Conservation (phyloP, 2,329 filamentous ascomycete genomes). For the Pestalotiopsis fici region DNA sequence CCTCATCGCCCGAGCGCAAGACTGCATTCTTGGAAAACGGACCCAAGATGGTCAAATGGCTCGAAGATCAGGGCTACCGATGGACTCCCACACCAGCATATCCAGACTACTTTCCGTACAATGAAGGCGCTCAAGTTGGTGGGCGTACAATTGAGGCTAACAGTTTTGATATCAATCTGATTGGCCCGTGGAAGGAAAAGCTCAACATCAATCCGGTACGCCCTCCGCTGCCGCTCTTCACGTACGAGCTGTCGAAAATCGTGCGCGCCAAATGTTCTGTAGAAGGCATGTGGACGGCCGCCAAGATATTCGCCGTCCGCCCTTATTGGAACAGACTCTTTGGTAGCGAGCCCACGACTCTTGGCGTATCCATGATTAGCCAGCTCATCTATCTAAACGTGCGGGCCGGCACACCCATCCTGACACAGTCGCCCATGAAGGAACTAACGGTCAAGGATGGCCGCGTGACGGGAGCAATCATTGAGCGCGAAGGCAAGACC, state of each 20-base stretch:
- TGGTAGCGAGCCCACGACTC: neutral
- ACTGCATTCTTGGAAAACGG: constrained; percentile 30
- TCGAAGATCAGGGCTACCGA: constrained; percentile 25
- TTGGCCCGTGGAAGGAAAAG: constrained; percentile 24
- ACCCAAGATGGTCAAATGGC: constrained; percentile 30
- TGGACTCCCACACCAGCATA: constrained; percentile 25
- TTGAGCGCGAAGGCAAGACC: constrained; percentile 22
- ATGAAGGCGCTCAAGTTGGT: constrained; percentile 18
- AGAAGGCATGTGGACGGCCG: neutral
- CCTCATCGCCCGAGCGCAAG: constrained; percentile 25
- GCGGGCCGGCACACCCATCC: neutral
- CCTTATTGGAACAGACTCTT: neutral
- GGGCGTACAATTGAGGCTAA: constrained; percentile 27
- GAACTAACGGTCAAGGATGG: constrained; percentile 16
- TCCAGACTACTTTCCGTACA: constrained; percentile 32
- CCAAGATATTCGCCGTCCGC: neutral
- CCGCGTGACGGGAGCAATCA: constrained; percentile 24
- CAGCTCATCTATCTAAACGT: neutral
- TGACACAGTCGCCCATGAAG: neutral
- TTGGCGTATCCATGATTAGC: neutral
- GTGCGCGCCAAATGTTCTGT: neutral
- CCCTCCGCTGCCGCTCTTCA: neutral
- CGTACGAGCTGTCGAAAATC: neutral
- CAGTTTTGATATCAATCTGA: constrained; percentile 25
- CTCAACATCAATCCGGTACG: constrained; percentile 1